Conservation (phyloP, 768 basidiomycete genomes). For the Russula sp. region DNA sequence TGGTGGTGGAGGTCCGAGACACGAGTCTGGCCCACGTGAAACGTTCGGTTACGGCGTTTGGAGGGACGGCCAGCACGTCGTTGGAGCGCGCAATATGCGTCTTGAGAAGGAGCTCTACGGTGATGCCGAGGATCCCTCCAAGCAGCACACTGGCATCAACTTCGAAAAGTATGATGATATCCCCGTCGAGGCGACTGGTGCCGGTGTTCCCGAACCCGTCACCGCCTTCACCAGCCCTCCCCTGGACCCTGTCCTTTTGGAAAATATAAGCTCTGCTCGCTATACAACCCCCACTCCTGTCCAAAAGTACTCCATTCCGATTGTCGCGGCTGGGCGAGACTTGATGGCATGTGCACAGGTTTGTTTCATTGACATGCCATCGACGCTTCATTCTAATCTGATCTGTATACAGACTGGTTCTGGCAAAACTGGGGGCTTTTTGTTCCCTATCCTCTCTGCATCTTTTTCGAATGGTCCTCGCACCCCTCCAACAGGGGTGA, state of each 20-base stretch:
- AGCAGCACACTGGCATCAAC: constrained; percentile 96
- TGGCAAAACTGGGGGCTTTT: constrained; percentile 97
- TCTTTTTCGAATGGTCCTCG: constrained; percentile 81
- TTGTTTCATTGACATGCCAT: constrained; percentile 23
- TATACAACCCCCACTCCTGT: constrained; percentile 97
- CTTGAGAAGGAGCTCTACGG: constrained; percentile 97
- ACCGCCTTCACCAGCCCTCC: constrained; percentile 80
- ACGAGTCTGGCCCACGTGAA: constrained; percentile 41
- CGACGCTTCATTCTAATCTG: constrained; percentile 20
- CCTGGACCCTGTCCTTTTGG: constrained; percentile 86
- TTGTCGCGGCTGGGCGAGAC: constrained; percentile 83
- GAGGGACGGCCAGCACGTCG: constrained; percentile 83
- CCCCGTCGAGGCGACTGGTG: constrained; percentile 96
- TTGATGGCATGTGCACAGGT: constrained; percentile 95
- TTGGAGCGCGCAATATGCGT: constrained; percentile 77
- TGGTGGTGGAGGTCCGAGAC: constrained; percentile 30
- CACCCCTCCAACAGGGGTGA: constrained; percentile 50
- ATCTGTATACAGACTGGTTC: constrained; percentile 77
- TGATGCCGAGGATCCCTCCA: constrained; percentile 73
- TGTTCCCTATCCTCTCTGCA: constrained; percentile 97
- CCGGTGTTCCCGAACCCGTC: constrained; percentile 94
- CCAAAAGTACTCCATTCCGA: constrained; percentile 99
- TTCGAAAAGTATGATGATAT: constrained; percentile 99
- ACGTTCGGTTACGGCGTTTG: constrained; percentile 64
- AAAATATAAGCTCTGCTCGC: constrained; percentile 89